Percentiles rank a stretch among this genome's conserved stretches.
phyloP scores from a whole-genome alignment of 768 basidiomycete genomes.

The Russula griseocarnosa region DNA sequence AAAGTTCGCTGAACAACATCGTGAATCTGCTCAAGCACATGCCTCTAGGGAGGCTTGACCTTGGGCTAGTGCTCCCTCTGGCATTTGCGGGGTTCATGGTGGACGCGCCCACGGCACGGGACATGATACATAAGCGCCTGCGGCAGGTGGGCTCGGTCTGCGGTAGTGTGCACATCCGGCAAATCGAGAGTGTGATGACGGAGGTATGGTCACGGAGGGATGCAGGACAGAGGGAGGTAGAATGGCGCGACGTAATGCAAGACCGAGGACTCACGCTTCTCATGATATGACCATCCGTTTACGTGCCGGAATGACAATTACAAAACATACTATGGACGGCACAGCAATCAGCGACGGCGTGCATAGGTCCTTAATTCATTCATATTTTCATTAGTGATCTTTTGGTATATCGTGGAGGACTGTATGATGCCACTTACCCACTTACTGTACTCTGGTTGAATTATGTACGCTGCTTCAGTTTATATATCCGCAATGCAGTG shows the following conservation, averaged over 20 bases:
- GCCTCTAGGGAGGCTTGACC: constrained; percentile 23
- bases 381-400: constrained; percentile 14
- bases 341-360: neutral
- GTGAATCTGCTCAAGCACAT: constrained; percentile 24
- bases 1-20: constrained; percentile 22
- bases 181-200: constrained; percentile 23
- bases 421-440: constrained; percentile 9
- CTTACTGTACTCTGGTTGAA: constrained; percentile 21
- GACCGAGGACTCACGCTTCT: constrained; percentile 28
- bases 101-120: constrained; percentile 22
- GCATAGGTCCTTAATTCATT: constrained; percentile 18
- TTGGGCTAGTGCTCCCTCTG: constrained; percentile 25
- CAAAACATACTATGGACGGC: constrained; percentile 10
- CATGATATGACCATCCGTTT: constrained; percentile 22
- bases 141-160: constrained; percentile 17
- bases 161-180: constrained; percentile 22
- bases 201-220: constrained; percentile 28
- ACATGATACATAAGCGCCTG: constrained; percentile 23
- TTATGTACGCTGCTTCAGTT: constrained; percentile 25
- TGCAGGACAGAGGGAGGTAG: constrained; percentile 16
- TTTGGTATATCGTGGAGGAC: constrained; percentile 17
- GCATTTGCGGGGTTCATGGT: constrained; percentile 23
- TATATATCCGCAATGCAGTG: constrained; percentile 26
- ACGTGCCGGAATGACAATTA: constrained; percentile 8
- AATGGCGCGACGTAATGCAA: constrained; percentile 29